Percentiles rank a stretch among this genome's conserved stretches.
Conservation (phyloP, 176 grass and related monocot species). For the Ananas comosus region DNA sequence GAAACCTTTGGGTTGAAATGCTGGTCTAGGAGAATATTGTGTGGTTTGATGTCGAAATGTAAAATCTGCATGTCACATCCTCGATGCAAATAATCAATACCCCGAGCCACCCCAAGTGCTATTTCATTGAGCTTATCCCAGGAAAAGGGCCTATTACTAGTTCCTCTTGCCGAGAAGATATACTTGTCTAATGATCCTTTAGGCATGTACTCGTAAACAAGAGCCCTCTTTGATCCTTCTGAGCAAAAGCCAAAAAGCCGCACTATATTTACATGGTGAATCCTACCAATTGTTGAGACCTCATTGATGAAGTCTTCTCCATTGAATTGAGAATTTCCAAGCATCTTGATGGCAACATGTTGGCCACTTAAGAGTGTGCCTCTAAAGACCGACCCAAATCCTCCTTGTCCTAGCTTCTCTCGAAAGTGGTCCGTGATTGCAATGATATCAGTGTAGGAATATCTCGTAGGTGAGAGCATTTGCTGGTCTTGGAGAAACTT, state of each 20-base stretch:
- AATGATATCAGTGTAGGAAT: constrained; percentile 7
- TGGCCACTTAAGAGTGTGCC: background rate
- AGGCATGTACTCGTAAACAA: constrained; percentile 3
- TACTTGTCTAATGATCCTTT: constrained; percentile 7
- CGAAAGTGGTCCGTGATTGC: constrained; percentile 4
- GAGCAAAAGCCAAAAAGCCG: background rate
- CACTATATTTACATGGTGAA: constrained; percentile 5
- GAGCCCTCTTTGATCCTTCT: constrained; percentile 5
- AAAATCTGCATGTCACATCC: constrained; percentile 8
- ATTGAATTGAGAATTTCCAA: background rate
- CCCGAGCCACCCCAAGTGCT: background rate
- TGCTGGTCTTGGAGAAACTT: constrained; percentile 9
- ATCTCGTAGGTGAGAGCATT: background rate
- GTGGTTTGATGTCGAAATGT: constrained; percentile 16
- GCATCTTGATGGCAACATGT: background rate
- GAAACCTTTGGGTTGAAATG: background rate
- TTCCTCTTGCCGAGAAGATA: background rate
- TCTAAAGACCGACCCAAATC: constrained; percentile 1
- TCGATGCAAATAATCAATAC: constrained; percentile 5
- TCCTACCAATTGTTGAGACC: background rate
- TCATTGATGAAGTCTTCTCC: constrained; percentile 14
- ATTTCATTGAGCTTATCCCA: background rate
- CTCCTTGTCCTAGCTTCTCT: constrained; percentile 12
- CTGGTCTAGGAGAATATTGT: constrained; percentile 1
- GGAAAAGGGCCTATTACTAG: background rate